Percentiles rank a stretch among this genome's conserved stretches.
Conservation (phyloP, 768 basidiomycete species). For the Auriscalpium orientale region DNA sequence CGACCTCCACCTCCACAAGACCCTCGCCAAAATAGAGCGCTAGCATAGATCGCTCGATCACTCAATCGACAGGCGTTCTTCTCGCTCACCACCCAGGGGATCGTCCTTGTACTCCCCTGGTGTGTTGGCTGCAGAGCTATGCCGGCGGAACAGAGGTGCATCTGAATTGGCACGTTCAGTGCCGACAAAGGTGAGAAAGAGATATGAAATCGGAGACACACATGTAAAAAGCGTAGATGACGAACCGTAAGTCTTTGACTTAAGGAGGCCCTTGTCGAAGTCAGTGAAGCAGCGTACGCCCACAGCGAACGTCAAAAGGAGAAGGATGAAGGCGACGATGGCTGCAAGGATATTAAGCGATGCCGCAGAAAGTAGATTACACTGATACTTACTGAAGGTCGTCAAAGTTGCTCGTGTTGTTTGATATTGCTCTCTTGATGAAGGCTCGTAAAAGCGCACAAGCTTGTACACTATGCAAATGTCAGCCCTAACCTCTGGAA, state of each 20-base stretch:
- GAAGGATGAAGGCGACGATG: constrained; percentile 64
- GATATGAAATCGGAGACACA: neutral
- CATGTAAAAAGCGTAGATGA: constrained; percentile 17
- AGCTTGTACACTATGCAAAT: constrained; percentile 64
- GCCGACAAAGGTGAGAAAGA: neutral
- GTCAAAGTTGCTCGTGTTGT: constrained; percentile 78
- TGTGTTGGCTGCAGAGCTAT: constrained; percentile 14
- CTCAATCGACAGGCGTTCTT: too few species aligned
- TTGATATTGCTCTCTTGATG: constrained; percentile 43
- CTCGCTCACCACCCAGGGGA: constrained; percentile 33
- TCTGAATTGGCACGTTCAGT: constrained; percentile 5
- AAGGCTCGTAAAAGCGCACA: constrained; percentile 71
- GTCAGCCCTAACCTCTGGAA: neutral
- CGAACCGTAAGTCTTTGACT: constrained; percentile 73
- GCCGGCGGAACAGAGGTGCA: constrained; percentile 7
- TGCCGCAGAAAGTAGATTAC: neutral
- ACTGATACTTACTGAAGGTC: constrained; percentile 58
- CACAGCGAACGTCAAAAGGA: constrained; percentile 67
- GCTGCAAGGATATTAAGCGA: constrained; percentile 33
- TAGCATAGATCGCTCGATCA: too few species aligned
- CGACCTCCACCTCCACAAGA: too few species aligned
- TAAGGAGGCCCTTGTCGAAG: constrained; percentile 71
- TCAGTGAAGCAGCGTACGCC: constrained; percentile 76
- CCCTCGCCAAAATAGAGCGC: too few species aligned
- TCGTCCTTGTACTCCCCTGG: constrained; percentile 37